These are phyloP conservation scores for Kalmanozyma brasiliensis DNA, from an alignment of 1,284 basidiomycete genomes.

Conservation along the genomic window DNA sequence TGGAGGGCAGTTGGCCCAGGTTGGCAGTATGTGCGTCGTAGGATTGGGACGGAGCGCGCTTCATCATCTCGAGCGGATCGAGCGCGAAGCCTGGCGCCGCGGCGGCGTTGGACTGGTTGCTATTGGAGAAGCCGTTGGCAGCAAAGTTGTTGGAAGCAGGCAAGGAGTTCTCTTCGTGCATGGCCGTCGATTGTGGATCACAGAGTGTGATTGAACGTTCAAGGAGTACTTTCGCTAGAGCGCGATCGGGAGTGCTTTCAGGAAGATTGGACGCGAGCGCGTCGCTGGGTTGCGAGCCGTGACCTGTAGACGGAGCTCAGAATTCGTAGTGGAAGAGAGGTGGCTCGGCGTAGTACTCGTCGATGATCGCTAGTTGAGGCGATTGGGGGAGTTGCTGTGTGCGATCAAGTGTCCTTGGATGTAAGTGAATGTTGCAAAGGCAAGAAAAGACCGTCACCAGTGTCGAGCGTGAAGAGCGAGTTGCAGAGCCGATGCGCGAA, in stretches of 20 bases:
- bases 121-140: constrained; percentile 25
- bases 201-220: too few relatives aligned
- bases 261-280: not conserved
- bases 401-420: too few relatives aligned
- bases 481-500: not conserved
- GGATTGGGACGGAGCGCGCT: constrained; percentile 52
- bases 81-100: constrained; percentile 28
- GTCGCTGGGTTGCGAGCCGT: not conserved
- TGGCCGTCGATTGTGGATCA: constrained; percentile 18
- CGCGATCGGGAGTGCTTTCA: not conserved
- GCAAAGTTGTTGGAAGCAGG: constrained; percentile 29
- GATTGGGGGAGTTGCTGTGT: not conserved
- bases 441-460: not conserved
- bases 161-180: constrained; percentile 34
- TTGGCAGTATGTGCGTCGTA: constrained; percentile 48
- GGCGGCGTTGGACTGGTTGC: constrained; percentile 15
- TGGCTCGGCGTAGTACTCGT: too few relatives aligned
- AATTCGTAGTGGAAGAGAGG: too few relatives aligned
- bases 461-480: not conserved
- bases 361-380: too few relatives aligned
- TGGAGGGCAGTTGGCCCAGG: constrained; percentile 26
- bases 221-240: too few relatives aligned
- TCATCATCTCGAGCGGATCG: constrained; percentile 55
- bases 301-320: not conserved
- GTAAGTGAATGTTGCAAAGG: not conserved